phyloP scores from a whole-genome alignment of 768 basidiomycete species.

The Termitomyces sp. region DNA sequence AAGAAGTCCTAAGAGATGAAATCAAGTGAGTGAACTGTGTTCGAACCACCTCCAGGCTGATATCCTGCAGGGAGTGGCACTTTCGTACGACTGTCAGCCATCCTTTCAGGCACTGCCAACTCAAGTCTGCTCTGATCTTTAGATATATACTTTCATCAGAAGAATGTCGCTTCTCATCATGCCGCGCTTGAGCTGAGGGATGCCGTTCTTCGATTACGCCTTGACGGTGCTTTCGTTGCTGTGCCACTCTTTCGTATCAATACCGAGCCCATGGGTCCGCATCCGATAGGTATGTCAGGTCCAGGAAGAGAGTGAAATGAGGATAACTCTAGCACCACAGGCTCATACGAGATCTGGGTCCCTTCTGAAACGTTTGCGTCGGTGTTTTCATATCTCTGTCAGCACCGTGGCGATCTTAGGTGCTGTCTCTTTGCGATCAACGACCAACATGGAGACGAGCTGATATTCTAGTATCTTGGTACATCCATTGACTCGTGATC shows the following conservation, averaged over 20 bases:
- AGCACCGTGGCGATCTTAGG: conserved; percentile 68
- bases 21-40: conserved; percentile 43
- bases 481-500: conserved; percentile 68
- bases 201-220: conserved; percentile 62
- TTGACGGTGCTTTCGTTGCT: conserved; percentile 75
- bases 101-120: neutral
- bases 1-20: conserved; percentile 52
- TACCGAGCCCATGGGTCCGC: conserved; percentile 62
- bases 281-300: conserved; percentile 58
- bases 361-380: conserved; percentile 69
- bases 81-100: conserved; percentile 47
- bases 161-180: conserved; percentile 53
- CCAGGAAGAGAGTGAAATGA: neutral
- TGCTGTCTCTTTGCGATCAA: conserved; percentile 17
- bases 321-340: conserved; percentile 15
- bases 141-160: conserved; percentile 81
- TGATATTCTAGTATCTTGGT: conserved; percentile 52
- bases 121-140: neutral
- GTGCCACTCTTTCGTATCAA: conserved; percentile 74
- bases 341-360: conserved; percentile 80
- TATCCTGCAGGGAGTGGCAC: conserved; percentile 61
- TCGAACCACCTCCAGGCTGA: neutral
- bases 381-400: conserved; percentile 72
- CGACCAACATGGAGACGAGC: neutral
- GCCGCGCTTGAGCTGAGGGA: conserved; percentile 67